A percentile compares a stretch with the other conserved stretches of the same genome.
Conservation (phyloP, 1,139 yeast species). For the Kluyveromyces marxianus region DNA sequence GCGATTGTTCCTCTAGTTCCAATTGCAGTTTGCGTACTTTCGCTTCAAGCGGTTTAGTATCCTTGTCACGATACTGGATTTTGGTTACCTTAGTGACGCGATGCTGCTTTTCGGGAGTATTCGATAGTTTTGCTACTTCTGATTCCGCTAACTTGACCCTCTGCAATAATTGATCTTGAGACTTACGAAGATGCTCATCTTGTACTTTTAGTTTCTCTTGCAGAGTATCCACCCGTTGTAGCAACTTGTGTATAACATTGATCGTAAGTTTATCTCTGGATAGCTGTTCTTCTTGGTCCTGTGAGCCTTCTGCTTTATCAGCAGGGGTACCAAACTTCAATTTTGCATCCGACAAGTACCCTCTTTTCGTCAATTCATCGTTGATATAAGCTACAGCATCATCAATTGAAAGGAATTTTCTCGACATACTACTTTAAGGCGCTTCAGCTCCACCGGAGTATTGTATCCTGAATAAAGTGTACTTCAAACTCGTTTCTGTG, state of each 20-base stretch:
- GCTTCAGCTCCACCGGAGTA: too few relatives aligned
- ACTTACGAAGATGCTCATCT: not conserved
- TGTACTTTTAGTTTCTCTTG: constrained; percentile 3
- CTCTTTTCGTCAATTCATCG: constrained; percentile 13
- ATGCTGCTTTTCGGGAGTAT: not conserved
- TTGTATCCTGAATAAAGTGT: not conserved
- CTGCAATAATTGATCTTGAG: not conserved
- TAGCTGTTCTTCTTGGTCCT: not conserved
- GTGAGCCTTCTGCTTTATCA: not conserved
- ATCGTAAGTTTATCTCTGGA: constrained; percentile 9
- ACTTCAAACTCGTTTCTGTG: not conserved
- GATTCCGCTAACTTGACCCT: not conserved
- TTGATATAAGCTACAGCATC: constrained; percentile 16
- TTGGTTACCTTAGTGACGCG: constrained; percentile 1
- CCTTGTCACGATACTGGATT: constrained; percentile 3
- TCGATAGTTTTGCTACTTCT: not conserved
- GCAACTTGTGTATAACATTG: constrained; percentile 11
- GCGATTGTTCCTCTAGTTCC: not conserved
- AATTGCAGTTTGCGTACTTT: not conserved
- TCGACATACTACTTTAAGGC: not conserved
- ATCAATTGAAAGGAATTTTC: constrained; percentile 12
- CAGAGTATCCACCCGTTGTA: constrained; percentile 5
- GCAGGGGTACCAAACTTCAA: constrained; percentile 3
- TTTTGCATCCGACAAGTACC: constrained; percentile 10
- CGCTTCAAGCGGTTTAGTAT: constrained; percentile 2